Percentiles rank a stretch among this genome's conserved stretches.
These are phyloP conservation scores for Filobasidium wieringae DNA, from an alignment of 768 basidiomycete species.

Conservation along the genomic window DNA sequence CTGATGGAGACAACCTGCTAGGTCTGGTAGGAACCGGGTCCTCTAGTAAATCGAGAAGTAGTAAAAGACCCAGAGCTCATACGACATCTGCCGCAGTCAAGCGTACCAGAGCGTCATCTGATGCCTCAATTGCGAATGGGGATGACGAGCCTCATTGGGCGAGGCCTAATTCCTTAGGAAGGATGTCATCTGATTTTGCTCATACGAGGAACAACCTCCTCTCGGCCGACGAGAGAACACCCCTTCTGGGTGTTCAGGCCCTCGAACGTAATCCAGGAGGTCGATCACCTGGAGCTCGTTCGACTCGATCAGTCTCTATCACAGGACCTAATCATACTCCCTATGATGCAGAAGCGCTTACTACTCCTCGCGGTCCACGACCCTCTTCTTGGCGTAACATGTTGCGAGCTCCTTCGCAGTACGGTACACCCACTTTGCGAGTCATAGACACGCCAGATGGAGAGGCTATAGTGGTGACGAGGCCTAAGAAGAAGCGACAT, in stretches of 20 bases:
- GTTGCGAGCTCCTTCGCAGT: conserved; percentile 8
- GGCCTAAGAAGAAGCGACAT: conserved; percentile 9
- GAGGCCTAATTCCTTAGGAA: not conserved
- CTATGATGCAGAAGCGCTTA: not conserved
- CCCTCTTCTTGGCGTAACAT: conserved; percentile 11
- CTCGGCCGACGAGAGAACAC: conserved; percentile 6
- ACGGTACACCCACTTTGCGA: conserved; percentile 3
- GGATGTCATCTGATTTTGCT: not conserved
- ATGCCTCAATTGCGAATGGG: not conserved
- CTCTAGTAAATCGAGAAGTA: not conserved
- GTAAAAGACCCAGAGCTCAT: not conserved
- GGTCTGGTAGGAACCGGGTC: not conserved
- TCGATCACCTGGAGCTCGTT: not conserved
- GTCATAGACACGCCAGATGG: conserved; percentile 7
- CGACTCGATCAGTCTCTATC: conserved; percentile 2
- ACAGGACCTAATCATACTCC: not conserved
- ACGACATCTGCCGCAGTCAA: not conserved
- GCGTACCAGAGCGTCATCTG: not conserved
- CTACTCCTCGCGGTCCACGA: not conserved
- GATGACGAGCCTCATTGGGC: not conserved
- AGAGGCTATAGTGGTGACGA: conserved; percentile 11
- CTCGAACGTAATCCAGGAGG: not conserved
- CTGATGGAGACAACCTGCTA: not conserved
- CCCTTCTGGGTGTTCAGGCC: not conserved
- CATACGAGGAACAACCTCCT: not conserved